phyloP scores from a whole-genome alignment of 257 asterid genomes.

The Lavandula angustifolia region DNA sequence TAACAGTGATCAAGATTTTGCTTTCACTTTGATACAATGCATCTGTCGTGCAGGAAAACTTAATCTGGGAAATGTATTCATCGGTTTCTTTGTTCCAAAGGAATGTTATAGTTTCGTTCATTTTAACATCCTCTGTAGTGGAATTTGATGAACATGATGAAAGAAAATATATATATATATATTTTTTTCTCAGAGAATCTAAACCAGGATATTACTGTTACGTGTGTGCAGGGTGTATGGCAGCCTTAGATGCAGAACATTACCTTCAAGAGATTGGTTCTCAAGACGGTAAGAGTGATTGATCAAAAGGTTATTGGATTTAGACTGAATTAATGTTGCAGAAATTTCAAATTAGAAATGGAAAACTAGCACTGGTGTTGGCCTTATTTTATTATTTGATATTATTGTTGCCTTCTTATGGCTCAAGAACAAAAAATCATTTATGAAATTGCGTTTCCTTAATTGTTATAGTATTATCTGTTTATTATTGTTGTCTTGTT shows the following conservation, averaged over 20 bases:
- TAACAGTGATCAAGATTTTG: neutral
- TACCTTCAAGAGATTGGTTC: slow-evolving; percentile 85
- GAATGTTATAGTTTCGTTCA: slow-evolving; percentile 3
- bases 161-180: neutral
- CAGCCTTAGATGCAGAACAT: slow-evolving; percentile 96
- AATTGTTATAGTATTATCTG: too few relatives aligned
- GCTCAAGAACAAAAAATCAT: too few relatives aligned
- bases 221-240: slow-evolving; percentile 83
- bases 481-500: too few relatives aligned
- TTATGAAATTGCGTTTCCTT: too few relatives aligned
- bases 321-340: too few relatives aligned
- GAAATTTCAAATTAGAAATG: too few relatives aligned
- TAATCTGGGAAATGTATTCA: slow-evolving; percentile 10
- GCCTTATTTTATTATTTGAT: too few relatives aligned
- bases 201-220: slow-evolving; percentile 6
- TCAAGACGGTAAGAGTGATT: slow-evolving; percentile 74
- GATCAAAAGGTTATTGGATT: too few relatives aligned
- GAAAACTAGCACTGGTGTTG: too few relatives aligned
- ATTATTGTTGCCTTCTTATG: too few relatives aligned
- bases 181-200: slow-evolving; percentile 12
- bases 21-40: slow-evolving; percentile 1
- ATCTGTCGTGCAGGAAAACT: neutral
- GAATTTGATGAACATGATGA: neutral
- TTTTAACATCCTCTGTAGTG: neutral
- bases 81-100: slow-evolving; percentile 21